These are phyloP conservation scores for Aspergillus sp. DNA, from an alignment of 2,329 filamentous ascomycete species.

Conservation along the genomic window DNA sequence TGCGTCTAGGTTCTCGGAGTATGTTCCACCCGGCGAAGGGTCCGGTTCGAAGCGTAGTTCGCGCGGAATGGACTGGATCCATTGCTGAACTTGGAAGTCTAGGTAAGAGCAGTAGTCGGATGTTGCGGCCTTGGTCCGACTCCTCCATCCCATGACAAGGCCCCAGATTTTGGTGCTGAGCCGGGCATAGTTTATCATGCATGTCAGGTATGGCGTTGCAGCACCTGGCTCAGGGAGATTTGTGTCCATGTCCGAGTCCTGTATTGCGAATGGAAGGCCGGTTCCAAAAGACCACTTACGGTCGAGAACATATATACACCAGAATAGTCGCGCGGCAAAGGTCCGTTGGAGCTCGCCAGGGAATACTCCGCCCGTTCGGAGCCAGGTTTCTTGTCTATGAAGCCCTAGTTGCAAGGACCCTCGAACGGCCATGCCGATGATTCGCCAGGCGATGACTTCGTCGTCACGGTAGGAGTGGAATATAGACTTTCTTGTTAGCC, in stretches of 20 bases:
- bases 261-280: slow-evolving; percentile 50
- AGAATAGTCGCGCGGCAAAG: slow-evolving; percentile 45
- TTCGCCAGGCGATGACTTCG: slow-evolving; percentile 51
- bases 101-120: slow-evolving; percentile 43
- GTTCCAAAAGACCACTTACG: slow-evolving; percentile 55
- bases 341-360: slow-evolving; percentile 37
- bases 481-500: slow-evolving; percentile 25
- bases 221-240: slow-evolving; percentile 47
- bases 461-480: slow-evolving; percentile 49
- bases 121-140: slow-evolving; percentile 30
- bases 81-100: slow-evolving; percentile 46
- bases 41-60: slow-evolving; percentile 44
- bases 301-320: slow-evolving; percentile 54
- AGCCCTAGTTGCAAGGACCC: slow-evolving; percentile 52
- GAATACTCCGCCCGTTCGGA: slow-evolving; percentile 34
- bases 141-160: slow-evolving; percentile 41
- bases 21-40: slow-evolving; percentile 12
- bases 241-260: slow-evolving; percentile 52
- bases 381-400: slow-evolving; percentile 47
- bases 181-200: slow-evolving; percentile 51
- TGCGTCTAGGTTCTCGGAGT: not conserved
- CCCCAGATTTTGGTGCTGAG: slow-evolving; percentile 51
- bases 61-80: slow-evolving; percentile 47
- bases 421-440: slow-evolving; percentile 49
- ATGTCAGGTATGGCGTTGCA: slow-evolving; percentile 44